Evolutionary conservation across 768 basidiomycete species (phyloP).

Genomic region (Mycena maculata): DNA sequence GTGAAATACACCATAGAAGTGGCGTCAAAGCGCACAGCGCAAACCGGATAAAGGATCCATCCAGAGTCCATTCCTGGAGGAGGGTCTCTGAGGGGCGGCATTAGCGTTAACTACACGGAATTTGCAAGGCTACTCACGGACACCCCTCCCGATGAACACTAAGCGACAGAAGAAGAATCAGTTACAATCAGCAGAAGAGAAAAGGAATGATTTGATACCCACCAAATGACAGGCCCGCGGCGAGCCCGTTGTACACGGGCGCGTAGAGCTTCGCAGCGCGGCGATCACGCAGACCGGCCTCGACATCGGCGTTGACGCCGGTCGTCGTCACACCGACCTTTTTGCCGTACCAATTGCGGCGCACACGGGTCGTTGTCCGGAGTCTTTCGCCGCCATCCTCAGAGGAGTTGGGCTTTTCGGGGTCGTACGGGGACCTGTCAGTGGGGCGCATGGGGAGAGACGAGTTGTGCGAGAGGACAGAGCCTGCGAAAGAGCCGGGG

Average conservation of each 20-base stretch:
- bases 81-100: slow-evolving; percentile 51
- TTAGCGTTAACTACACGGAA: not conserved
- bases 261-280: slow-evolving; percentile 63
- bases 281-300: slow-evolving; percentile 33
- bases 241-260: slow-evolving; percentile 74
- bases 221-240: slow-evolving; percentile 68
- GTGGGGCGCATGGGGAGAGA: slow-evolving; percentile 35
- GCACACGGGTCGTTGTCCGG: slow-evolving; percentile 45
- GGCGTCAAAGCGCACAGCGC: slow-evolving; percentile 70
- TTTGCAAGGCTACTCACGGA: slow-evolving; percentile 52
- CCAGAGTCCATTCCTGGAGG: slow-evolving; percentile 75
- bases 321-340: slow-evolving; percentile 55
- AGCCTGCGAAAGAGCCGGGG: slow-evolving; percentile 39
- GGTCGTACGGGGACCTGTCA: slow-evolving; percentile 40
- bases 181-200: slow-evolving; percentile 43
- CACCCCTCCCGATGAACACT: slow-evolving; percentile 74
- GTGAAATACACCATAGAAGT: slow-evolving; percentile 78
- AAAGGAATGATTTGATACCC: slow-evolving; percentile 51
- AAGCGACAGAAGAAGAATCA: slow-evolving; percentile 42
- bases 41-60: slow-evolving; percentile 69
- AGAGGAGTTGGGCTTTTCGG: slow-evolving; percentile 41
- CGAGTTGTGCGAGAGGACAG: slow-evolving; percentile 42
- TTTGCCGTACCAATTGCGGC: slow-evolving; percentile 71
- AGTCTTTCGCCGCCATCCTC: slow-evolving; percentile 15
- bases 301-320: slow-evolving; percentile 42